These are phyloP conservation scores for Aureobasidium lini DNA, from an alignment of 2,329 filamentous ascomycete species.

Conservation along the genomic window DNA sequence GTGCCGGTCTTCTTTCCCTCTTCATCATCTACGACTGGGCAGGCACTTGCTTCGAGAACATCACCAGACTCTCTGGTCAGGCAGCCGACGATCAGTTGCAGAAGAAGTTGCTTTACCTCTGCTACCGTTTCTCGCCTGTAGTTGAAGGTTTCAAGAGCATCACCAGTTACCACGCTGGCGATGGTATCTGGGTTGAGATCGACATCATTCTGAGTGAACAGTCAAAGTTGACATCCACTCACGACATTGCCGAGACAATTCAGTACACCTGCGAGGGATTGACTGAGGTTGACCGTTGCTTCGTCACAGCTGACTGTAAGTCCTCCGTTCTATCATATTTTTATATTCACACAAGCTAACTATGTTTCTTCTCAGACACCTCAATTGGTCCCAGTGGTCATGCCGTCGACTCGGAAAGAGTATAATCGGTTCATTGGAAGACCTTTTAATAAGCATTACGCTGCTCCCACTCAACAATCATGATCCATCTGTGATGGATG, in stretches of 20 bases:
- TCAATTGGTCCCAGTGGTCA: conserved; percentile 35
- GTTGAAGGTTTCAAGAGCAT: conserved; percentile 32
- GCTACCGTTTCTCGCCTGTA: conserved; percentile 36
- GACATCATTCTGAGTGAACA: conserved; percentile 52
- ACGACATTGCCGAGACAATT: conserved; percentile 56
- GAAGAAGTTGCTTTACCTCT: conserved; percentile 53
- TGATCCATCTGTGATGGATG: background rate
- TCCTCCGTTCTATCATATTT: conserved; percentile 12
- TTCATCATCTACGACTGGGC: conserved; percentile 66
- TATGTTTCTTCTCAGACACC: conserved; percentile 24
- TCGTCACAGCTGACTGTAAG: conserved; percentile 46
- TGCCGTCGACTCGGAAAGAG: conserved; percentile 25
- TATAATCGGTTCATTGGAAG: background rate
- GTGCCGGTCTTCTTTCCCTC: conserved; percentile 55
- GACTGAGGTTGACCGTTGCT: conserved; percentile 45
- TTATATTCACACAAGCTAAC: background rate
- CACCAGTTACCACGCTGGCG: conserved; percentile 53
- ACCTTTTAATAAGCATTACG: too few relatives aligned
- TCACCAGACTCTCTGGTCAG: conserved; percentile 52
- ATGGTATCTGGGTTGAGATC: conserved; percentile 56
- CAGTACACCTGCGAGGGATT: conserved; percentile 55
- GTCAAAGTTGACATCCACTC: conserved; percentile 44
- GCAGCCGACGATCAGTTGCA: conserved; percentile 45
- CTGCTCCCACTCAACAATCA: background rate
- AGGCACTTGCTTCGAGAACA: conserved; percentile 52